Evolutionary conservation across 306 rosid genomes (phyloP).

Genomic region (Cucurbita maxima): DNA sequence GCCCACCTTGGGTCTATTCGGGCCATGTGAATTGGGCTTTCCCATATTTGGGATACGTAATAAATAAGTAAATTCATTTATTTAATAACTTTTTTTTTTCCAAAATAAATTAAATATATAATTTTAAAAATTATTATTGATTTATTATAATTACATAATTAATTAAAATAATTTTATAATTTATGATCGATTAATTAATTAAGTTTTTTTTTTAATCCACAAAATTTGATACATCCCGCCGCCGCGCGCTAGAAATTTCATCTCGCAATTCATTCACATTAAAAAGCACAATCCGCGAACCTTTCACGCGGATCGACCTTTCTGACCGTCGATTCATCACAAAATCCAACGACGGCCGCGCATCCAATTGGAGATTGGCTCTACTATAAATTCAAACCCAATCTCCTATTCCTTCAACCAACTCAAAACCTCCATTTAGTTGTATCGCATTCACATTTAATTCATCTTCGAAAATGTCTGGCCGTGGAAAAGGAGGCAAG

Average conservation of each 20-base stretch:
- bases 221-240: neutral
- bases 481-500: neutral
- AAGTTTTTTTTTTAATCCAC: neutral
- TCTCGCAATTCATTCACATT: neutral
- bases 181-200: too few species aligned
- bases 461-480: neutral
- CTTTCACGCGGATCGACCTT: neutral
- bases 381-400: neutral
- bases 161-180: too few species aligned
- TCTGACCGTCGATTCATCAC: neutral
- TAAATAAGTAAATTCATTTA: too few species aligned
- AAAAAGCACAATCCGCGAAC: neutral
- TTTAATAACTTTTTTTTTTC: too few species aligned
- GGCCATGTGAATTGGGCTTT: too few species aligned
- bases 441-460: neutral
- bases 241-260: neutral
- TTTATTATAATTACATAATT: too few species aligned
- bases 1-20: too few species aligned
- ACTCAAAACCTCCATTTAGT: neutral
- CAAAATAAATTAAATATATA: too few species aligned
- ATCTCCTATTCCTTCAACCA: fast-evolving
- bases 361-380: neutral
- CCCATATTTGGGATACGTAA: too few species aligned
- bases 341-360: neutral
- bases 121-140: too few species aligned